phyloP scores from a whole-genome alignment of 2,329 filamentous ascomycete genomes.

The Hypoxylon sp. region DNA sequence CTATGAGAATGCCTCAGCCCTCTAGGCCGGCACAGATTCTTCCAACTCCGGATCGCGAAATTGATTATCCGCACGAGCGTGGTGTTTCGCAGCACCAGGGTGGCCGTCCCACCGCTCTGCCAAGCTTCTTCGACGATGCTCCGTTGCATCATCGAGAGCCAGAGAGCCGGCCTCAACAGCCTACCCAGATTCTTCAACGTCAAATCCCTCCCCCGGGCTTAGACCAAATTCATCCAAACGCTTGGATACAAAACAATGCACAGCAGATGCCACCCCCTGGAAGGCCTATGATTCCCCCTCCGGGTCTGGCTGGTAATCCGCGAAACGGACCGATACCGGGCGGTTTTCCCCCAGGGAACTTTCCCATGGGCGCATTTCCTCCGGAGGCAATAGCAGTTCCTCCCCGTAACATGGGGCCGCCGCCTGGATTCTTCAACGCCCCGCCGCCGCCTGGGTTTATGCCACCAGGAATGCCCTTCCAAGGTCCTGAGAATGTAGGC shows the following conservation, averaged over 20 bases:
- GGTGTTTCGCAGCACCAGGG: constrained; percentile 47
- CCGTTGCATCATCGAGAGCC: constrained; percentile 58
- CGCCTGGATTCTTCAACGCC: constrained; percentile 65
- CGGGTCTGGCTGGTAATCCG: constrained; percentile 59
- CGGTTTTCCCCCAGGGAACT: constrained; percentile 68
- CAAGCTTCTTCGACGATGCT: constrained; percentile 63
- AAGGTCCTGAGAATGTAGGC: constrained; percentile 59
- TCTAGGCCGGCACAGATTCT: constrained; percentile 58
- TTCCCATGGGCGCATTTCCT: constrained; percentile 60
- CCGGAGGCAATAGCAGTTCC: constrained; percentile 60
- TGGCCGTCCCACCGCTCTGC: constrained; percentile 49
- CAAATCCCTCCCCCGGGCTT: constrained; percentile 69
- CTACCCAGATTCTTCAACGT: constrained; percentile 71
- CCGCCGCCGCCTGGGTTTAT: constrained; percentile 58
- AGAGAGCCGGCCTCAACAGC: constrained; percentile 60
- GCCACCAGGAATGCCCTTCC: constrained; percentile 64
- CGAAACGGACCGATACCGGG: constrained; percentile 62
- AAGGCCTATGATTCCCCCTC: constrained; percentile 68
- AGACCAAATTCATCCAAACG: constrained; percentile 64
- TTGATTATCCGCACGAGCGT: constrained; percentile 56
- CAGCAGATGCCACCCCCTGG: constrained; percentile 56
- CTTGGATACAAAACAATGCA: constrained; percentile 57
- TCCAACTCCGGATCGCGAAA: constrained; percentile 58
- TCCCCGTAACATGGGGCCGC: constrained; percentile 59
- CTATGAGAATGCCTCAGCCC: constrained; percentile 63